Conservation (phyloP, 129 eudicot species). For the Scalesia atractyloides region DNA sequence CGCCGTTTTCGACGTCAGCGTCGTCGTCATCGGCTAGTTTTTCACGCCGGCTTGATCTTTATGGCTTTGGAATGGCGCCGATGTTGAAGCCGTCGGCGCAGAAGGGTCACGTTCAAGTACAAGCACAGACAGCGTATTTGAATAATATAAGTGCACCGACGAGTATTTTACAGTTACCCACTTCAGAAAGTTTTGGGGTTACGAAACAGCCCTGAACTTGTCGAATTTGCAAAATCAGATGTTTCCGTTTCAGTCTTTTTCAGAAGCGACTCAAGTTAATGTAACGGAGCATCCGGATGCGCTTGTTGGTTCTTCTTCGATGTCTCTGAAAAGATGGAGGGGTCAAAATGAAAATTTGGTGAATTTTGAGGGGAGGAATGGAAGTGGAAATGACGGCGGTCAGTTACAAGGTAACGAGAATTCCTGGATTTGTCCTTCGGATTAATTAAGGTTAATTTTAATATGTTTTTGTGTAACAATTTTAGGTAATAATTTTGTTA, state of each 20-base stretch:
- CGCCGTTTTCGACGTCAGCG: conserved; percentile 53
- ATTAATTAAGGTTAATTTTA: conserved; percentile 27
- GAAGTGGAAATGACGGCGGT: conserved; percentile 24
- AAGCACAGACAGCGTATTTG: conserved; percentile 25
- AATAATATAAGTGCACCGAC: conserved; percentile 18
- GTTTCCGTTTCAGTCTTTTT: conserved; percentile 38
- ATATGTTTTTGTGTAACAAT: conserved; percentile 26
- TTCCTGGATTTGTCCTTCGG: conserved; percentile 61
- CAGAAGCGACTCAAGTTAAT: conserved; percentile 19
- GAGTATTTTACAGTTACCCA: conserved; percentile 28
- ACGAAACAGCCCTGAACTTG: conserved; percentile 36
- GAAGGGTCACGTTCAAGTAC: conserved; percentile 39
- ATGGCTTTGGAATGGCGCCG: conserved; percentile 33
- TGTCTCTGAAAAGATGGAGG: conserved; percentile 41
- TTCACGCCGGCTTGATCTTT: conserved; percentile 58
- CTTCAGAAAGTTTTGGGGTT: conserved; percentile 20
- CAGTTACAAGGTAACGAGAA: conserved; percentile 47
- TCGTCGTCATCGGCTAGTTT: conserved; percentile 29
- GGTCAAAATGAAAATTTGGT: conserved; percentile 36
- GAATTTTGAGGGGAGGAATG: conserved; percentile 28
- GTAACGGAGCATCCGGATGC: conserved; percentile 19
- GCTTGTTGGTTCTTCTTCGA: conserved; percentile 23
- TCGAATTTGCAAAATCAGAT: conserved; percentile 45
- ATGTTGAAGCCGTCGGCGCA: conserved; percentile 60
- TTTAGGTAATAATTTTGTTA: conserved; percentile 4